These are phyloP conservation scores for Alternaria conjuncta DNA, from an alignment of 2,329 filamentous ascomycete genomes.

Conservation along the genomic window DNA sequence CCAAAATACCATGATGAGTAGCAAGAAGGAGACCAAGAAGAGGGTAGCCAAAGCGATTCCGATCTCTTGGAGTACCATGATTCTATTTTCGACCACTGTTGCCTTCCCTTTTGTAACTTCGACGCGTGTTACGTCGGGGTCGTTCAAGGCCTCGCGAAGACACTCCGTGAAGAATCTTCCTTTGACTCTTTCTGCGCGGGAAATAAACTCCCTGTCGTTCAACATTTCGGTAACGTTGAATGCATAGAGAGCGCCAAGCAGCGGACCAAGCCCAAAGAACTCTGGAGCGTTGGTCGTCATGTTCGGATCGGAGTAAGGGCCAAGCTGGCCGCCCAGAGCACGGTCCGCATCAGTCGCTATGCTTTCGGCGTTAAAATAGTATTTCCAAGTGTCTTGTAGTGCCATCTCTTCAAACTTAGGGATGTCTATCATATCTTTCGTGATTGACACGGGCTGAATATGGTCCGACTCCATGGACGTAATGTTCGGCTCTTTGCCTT, in stretches of 20 bases:
- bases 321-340: not conserved
- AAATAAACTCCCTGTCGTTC: not conserved
- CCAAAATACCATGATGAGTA: slow-evolving; percentile 13
- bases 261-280: slow-evolving; percentile 11
- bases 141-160: slow-evolving; percentile 15
- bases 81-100: slow-evolving; percentile 11
- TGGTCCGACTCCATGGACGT: not conserved
- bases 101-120: slow-evolving; percentile 2
- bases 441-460: not conserved
- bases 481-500: not conserved
- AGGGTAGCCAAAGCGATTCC: slow-evolving; percentile 18
- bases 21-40: slow-evolving; percentile 18
- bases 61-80: slow-evolving; percentile 23
- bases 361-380: not conserved
- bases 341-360: not conserved
- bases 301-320: not conserved
- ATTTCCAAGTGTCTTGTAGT: not conserved
- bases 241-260: slow-evolving; percentile 15
- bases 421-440: not conserved
- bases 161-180: slow-evolving; percentile 25
- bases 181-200: slow-evolving; percentile 17
- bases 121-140: not conserved
- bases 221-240: slow-evolving; percentile 2
- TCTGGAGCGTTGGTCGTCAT: not conserved
- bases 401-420: not conserved